phyloP scores from a whole-genome alignment of 805 yeast species.

The Kurtzmaniella fragi region DNA sequence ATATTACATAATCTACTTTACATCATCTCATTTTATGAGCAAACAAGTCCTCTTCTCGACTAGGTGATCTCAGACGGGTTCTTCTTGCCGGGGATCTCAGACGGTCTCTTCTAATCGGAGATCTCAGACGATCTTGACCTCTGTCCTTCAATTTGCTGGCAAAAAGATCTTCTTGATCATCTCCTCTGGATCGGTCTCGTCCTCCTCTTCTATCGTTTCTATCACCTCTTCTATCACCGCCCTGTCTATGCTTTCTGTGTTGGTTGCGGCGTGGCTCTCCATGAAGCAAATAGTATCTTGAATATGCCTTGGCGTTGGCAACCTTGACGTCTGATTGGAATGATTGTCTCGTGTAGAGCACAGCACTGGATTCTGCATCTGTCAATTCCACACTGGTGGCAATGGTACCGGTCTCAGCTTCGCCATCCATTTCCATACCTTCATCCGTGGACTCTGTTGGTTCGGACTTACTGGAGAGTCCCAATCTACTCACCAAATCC shows the following conservation, averaged over 20 bases:
- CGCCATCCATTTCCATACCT: constrained; percentile 20
- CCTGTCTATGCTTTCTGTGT: constrained; percentile 3
- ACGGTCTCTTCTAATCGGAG: constrained; percentile 3
- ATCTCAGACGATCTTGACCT: constrained; percentile 3
- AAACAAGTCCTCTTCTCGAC: constrained; percentile 29
- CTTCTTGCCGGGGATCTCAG: not conserved
- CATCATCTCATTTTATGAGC: constrained; percentile 23
- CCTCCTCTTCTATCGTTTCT: constrained; percentile 7
- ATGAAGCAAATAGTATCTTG: constrained; percentile 61
- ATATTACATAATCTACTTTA: not conserved
- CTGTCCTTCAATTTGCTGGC: constrained; percentile 19
- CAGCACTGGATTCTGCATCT: constrained; percentile 32
- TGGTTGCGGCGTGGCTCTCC: constrained; percentile 62
- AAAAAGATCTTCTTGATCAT: constrained; percentile 30
- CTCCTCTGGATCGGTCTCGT: constrained; percentile 4
- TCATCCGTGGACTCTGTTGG: constrained; percentile 2
- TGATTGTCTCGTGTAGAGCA: constrained; percentile 45
- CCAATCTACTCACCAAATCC: constrained; percentile 26
- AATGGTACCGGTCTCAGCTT: too few species aligned
- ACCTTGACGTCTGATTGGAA: constrained; percentile 52
- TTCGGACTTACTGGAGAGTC: constrained; percentile 9
- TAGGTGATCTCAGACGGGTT: constrained; percentile 10
- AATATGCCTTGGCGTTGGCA: constrained; percentile 50
- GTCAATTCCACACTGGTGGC: too few species aligned
- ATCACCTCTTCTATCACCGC: constrained; percentile 6